phyloP scores from a whole-genome alignment of 2,329 filamentous ascomycete genomes.

The Aspergillus udagawae region DNA sequence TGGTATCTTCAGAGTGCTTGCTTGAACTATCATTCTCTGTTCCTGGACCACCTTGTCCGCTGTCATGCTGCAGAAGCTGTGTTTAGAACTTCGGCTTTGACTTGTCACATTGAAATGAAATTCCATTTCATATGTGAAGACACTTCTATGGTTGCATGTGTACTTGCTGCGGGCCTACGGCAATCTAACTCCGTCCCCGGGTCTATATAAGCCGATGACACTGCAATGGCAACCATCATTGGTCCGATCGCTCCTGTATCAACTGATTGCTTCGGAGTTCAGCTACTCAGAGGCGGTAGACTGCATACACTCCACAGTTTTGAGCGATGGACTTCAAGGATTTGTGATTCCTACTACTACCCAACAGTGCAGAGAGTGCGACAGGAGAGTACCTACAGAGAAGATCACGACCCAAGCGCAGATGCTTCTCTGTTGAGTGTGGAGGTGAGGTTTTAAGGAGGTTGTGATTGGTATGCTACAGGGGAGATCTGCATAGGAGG shows the following conservation, averaged over 20 bases:
- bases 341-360: not conserved
- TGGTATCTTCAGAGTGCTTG: not conserved
- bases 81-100: not conserved
- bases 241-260: not conserved
- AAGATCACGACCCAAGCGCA: too few relatives aligned
- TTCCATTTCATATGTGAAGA: not conserved
- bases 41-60: not conserved
- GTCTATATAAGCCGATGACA: too few relatives aligned
- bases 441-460: too few relatives aligned
- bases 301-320: conserved; percentile 7
- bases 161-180: not conserved
- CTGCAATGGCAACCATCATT: not conserved
- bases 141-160: too few relatives aligned
- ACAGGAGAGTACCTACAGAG: not conserved
- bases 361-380: not conserved
- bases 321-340: conserved; percentile 4
- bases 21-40: too few relatives aligned
- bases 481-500: not conserved
- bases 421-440: too few relatives aligned
- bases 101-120: not conserved
- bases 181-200: not conserved
- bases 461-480: too few relatives aligned
- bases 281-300: not conserved
- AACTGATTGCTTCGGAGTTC: not conserved
- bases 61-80: not conserved